phyloP scores from a whole-genome alignment of 106 monocot species.

The Phalaenopsis aphrodite region DNA sequence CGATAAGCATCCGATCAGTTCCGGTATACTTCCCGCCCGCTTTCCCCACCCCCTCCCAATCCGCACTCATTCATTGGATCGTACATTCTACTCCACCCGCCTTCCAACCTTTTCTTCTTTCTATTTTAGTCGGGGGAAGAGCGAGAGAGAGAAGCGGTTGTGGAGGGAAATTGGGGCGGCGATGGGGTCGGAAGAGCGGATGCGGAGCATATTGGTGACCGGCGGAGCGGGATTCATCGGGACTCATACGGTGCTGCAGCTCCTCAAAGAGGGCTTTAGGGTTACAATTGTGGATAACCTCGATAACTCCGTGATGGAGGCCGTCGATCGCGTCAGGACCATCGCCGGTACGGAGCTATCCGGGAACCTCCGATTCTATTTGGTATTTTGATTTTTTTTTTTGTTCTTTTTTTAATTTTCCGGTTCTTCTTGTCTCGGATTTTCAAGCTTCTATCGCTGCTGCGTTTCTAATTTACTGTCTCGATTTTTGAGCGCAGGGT shows the following conservation, averaged over 20 bases:
- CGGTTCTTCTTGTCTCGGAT: background rate
- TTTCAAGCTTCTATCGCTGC: background rate
- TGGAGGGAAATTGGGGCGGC: background rate
- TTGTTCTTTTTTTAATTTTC: too few species aligned
- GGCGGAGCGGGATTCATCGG: conserved; percentile 89
- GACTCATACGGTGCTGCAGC: conserved; percentile 72
- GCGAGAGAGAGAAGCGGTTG: background rate
- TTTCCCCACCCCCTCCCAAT: too few species aligned
- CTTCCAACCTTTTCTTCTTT: too few species aligned
- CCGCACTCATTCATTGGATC: too few species aligned
- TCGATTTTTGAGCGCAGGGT: conserved; percentile 14
- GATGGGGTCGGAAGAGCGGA: conserved; percentile 21
- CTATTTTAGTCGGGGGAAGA: background rate
- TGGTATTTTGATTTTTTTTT: conserved; percentile 20
- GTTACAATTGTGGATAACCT: conserved; percentile 67
- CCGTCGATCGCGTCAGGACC: conserved; percentile 43
- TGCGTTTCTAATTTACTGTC: background rate
- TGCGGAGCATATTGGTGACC: conserved; percentile 44
- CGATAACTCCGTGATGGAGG: conserved; percentile 51
- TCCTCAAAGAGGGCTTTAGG: conserved; percentile 50
- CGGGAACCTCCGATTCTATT: conserved; percentile 38
- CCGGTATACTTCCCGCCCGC: too few species aligned
- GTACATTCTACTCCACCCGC: too few species aligned
- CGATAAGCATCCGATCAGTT: too few species aligned
- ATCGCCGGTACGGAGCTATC: conserved; percentile 49